phyloP scores from a whole-genome alignment of 495 filamentous ascomycete species.

The Hyaloscypha bicolor region DNA sequence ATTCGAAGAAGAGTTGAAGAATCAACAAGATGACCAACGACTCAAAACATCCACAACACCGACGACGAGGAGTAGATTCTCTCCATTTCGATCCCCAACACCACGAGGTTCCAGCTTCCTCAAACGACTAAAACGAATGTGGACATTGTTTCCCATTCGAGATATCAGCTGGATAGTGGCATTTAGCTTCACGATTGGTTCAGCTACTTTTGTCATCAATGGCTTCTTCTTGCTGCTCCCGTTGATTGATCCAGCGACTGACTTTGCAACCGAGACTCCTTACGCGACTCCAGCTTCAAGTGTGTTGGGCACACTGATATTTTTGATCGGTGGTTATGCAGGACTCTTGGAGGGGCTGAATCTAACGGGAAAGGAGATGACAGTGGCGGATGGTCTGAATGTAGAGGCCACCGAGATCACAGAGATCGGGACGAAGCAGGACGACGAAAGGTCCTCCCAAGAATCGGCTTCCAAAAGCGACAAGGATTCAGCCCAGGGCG shows the following conservation, averaged over 20 bases:
- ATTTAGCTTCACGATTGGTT: constrained; percentile 19
- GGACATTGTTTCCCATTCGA: constrained; percentile 14
- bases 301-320: constrained; percentile 11
- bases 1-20: constrained; percentile 2
- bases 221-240: constrained; percentile 21
- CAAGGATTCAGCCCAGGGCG: not conserved
- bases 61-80: constrained; percentile 3
- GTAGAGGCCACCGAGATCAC: not conserved
- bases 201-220: constrained; percentile 17
- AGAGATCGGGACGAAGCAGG: constrained; percentile 1
- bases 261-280: constrained; percentile 9
- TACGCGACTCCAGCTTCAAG: constrained; percentile 19
- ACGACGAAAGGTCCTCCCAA: not conserved
- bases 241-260: constrained; percentile 8
- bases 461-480: not conserved
- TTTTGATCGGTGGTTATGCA: constrained; percentile 16
- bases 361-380: constrained; percentile 12
- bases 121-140: constrained; percentile 15
- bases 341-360: constrained; percentile 21
- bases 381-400: constrained; percentile 6
- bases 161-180: constrained; percentile 21
- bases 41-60: not conserved
- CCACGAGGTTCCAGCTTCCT: not conserved
- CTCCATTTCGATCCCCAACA: not conserved
- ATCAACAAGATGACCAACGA: constrained; percentile 1